These are phyloP conservation scores for Tulasnella sp. DNA, from an alignment of 768 basidiomycete genomes.

Conservation along the genomic window DNA sequence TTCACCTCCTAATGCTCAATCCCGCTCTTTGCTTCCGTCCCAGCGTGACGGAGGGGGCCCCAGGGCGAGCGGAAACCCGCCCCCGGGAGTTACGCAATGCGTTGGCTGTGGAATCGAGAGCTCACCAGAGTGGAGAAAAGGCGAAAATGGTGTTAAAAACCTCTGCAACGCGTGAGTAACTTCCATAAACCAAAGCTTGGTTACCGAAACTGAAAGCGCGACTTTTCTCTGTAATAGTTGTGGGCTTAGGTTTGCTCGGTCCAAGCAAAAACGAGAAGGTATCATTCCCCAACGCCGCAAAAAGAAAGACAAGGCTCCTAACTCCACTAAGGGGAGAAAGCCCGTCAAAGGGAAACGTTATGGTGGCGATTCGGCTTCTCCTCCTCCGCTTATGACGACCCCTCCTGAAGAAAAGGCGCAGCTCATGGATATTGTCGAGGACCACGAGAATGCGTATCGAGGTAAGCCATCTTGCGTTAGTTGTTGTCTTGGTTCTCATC, in stretches of 20 bases:
- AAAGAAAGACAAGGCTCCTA: conserved; percentile 12
- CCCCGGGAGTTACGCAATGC: conserved; percentile 60
- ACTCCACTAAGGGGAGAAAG: not conserved
- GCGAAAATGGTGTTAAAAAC: conserved; percentile 82
- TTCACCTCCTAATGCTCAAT: conserved; percentile 31
- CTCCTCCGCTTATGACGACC: not conserved
- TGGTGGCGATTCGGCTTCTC: not conserved
- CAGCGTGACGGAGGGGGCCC: conserved; percentile 28
- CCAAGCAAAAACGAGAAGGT: conserved; percentile 81
- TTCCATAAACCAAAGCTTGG: conserved; percentile 11
- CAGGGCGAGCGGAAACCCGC: conserved; percentile 48
- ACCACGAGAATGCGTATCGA: not conserved
- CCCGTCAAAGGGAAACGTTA: not conserved
- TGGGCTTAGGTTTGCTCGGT: conserved; percentile 76
- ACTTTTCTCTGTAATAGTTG: conserved; percentile 37
- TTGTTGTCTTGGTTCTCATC: not conserved
- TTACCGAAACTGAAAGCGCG: conserved; percentile 5
- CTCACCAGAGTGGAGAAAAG: conserved; percentile 88
- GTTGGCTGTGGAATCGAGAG: conserved; percentile 69
- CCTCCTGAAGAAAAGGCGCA: not conserved
- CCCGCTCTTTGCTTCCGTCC: conserved; percentile 38
- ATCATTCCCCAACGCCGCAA: conserved; percentile 15
- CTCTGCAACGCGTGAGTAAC: conserved; percentile 77
- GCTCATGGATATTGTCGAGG: not conserved
- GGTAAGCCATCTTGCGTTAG: not conserved